Evolutionary conservation across 768 basidiomycete genomes (phyloP).

Genomic region (Hygrocybe punicea): DNA sequence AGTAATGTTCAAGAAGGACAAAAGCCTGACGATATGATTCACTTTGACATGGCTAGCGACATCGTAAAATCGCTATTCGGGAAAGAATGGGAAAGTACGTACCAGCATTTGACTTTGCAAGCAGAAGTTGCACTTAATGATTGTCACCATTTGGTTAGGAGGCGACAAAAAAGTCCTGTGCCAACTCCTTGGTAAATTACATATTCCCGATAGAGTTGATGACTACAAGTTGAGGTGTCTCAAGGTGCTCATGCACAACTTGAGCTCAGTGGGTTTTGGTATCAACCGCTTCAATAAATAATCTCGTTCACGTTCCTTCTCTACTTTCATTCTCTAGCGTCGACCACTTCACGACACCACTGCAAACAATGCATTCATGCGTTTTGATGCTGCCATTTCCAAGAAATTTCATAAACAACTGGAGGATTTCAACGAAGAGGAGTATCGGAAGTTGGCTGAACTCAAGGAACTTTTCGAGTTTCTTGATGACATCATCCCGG

Average conservation of each 20-base stretch:
- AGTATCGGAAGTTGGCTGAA: constrained; percentile 60
- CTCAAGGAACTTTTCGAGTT: constrained; percentile 66
- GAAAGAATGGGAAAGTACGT: constrained; percentile 52
- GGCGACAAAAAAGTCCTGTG: constrained; percentile 64
- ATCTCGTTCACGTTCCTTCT: neutral
- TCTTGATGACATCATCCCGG: constrained; percentile 66
- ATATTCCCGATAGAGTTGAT: constrained; percentile 69
- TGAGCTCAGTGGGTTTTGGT: constrained; percentile 49
- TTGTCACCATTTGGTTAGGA: constrained; percentile 37
- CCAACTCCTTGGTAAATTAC: constrained; percentile 59
- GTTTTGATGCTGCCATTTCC: constrained; percentile 61
- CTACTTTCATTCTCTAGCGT: constrained; percentile 23
- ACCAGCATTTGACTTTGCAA: neutral
- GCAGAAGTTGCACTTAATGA: constrained; percentile 15
- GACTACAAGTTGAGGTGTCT: constrained; percentile 63
- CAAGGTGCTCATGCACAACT: constrained; percentile 57
- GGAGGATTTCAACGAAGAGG: constrained; percentile 67
- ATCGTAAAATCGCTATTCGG: constrained; percentile 43
- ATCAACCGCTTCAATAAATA: neutral
- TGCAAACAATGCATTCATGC: constrained; percentile 65
- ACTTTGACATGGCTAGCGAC: constrained; percentile 51
- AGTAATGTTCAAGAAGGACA: constrained; percentile 18
- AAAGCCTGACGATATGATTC: constrained; percentile 34
- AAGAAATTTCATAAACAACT: constrained; percentile 74
- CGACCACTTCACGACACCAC: constrained; percentile 50